Evolutionary conservation across 225 moss, liverwort and hornwort species (phyloP).

Genomic region (Polytrichum commune): DNA sequence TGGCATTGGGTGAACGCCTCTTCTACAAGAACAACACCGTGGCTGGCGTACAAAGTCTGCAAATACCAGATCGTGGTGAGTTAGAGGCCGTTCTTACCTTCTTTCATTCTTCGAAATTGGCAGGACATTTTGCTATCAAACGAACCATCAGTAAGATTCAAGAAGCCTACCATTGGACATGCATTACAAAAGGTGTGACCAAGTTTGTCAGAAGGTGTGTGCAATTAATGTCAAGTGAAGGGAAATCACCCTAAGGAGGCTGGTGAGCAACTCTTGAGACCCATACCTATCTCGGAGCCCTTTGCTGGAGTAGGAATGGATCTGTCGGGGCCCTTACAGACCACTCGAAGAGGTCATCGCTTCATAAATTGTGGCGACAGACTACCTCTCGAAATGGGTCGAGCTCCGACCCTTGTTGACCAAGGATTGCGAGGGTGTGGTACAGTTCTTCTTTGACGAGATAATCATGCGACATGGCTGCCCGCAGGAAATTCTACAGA

Average conservation of each 20-base stretch:
- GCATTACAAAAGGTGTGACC: background rate
- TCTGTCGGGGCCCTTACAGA: background rate
- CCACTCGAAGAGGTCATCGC: background rate
- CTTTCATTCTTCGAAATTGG: background rate
- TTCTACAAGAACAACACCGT: background rate
- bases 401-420: background rate
- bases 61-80: background rate
- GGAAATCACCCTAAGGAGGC: background rate
- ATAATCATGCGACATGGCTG: background rate
- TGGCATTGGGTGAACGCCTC: background rate
- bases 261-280: background rate
- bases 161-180: background rate
- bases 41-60: background rate
- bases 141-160: background rate
- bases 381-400: background rate
- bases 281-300: background rate
- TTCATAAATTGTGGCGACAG: background rate
- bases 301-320: background rate
- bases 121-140: background rate
- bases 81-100: background rate
- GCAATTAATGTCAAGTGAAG: background rate
- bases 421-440: background rate
- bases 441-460: background rate
- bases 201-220: background rate
- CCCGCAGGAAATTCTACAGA: background rate